Conservation (phyloP, 1,284 basidiomycete genomes). For the Erythrobasidium hasegawianum region DNA sequence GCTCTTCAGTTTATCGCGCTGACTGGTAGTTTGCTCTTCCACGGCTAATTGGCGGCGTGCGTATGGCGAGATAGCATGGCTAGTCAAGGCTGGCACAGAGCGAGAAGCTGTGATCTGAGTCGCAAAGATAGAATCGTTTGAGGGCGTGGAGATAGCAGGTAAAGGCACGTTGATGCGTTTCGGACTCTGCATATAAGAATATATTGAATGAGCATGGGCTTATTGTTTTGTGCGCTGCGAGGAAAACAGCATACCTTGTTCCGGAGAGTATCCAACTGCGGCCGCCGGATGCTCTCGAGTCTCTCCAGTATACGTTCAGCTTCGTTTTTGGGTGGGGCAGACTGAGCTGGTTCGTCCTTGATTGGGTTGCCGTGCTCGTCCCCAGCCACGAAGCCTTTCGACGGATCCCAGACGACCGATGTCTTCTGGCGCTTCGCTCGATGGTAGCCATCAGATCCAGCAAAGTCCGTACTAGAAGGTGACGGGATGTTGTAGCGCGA, state of each 20-base stretch:
- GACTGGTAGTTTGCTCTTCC: slow-evolving; percentile 15
- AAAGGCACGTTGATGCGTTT: slow-evolving; percentile 22
- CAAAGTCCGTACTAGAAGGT: slow-evolving; percentile 19
- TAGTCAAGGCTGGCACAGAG: slow-evolving; percentile 3
- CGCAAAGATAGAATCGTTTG: slow-evolving; percentile 18
- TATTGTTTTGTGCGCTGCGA: background rate
- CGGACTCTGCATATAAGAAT: slow-evolving; percentile 9
- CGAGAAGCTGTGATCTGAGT: slow-evolving; percentile 20
- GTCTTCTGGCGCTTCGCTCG: slow-evolving; percentile 15
- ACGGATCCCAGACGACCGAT: slow-evolving; percentile 29
- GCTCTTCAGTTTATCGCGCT: slow-evolving; percentile 3
- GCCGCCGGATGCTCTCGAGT: slow-evolving; percentile 21
- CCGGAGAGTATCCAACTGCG: slow-evolving; percentile 21
- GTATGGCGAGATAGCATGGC: slow-evolving; percentile 29
- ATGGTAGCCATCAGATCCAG: slow-evolving; percentile 11
- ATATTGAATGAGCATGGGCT: background rate
- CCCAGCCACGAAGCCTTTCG: slow-evolving; percentile 17
- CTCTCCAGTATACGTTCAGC: slow-evolving; percentile 30
- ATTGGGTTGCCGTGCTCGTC: slow-evolving; percentile 18
- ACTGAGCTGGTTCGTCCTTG: background rate
- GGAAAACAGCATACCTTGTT: slow-evolving; percentile 10
- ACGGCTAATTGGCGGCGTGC: slow-evolving; percentile 14
- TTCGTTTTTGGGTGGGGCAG: slow-evolving; percentile 24
- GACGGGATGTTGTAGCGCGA: background rate
- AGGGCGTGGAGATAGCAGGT: background rate